These are phyloP conservation scores for Phyllosticta ampelicida DNA, from an alignment of 2,329 filamentous ascomycete genomes.

Conservation along the genomic window DNA sequence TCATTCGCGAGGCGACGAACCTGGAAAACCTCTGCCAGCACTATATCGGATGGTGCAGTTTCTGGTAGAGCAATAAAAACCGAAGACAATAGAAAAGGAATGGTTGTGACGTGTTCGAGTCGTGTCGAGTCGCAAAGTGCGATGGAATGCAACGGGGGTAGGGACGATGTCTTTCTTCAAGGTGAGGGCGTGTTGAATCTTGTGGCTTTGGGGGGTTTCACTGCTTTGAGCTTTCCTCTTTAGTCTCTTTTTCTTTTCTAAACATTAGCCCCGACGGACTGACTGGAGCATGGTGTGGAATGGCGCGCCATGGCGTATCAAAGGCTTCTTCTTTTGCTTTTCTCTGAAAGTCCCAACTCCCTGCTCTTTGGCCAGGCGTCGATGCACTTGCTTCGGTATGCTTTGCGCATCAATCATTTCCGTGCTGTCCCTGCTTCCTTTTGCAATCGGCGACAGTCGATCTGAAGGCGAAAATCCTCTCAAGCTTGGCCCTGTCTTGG, in stretches of 20 bases:
- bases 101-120: neutral
- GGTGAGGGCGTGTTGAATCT: neutral
- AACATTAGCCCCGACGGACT: neutral
- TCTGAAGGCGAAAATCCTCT: too few relatives aligned
- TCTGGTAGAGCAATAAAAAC: constrained; percentile 53
- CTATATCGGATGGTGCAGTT: constrained; percentile 98
- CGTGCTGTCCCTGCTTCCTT: too few relatives aligned
- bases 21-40: constrained; percentile 97
- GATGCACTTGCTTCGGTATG: too few relatives aligned
- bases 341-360: too few relatives aligned
- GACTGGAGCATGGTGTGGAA: neutral
- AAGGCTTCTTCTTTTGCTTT: neutral
- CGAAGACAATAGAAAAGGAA: neutral
- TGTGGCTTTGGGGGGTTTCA: neutral
- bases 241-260: neutral
- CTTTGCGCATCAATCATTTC: too few relatives aligned
- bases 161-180: neutral
- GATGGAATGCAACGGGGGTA: neutral
- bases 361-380: too few relatives aligned
- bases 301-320: neutral
- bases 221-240: neutral
- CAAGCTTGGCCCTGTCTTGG: too few relatives aligned
- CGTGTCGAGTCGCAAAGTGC: neutral
- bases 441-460: too few relatives aligned
- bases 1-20: constrained; percentile 91